Evolutionary conservation across 2,329 filamentous ascomycete species (phyloP), one percentile per base, ranked within the genome.

Genomic region (Ophiognomonia clavigignenti-juglandacearum): DNA sequence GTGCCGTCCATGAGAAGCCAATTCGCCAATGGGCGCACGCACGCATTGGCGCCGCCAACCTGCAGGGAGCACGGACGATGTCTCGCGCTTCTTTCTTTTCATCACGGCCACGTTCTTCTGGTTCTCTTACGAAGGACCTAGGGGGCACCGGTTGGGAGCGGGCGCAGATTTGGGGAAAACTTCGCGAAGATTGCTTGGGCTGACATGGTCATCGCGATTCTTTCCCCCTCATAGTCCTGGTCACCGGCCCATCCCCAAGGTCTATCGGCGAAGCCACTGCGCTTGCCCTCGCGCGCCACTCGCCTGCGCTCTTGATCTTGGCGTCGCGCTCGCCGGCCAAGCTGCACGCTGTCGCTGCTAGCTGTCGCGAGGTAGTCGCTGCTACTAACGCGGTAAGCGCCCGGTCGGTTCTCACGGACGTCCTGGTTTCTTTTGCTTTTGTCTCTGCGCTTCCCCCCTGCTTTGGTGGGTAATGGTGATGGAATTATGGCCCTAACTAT

Each of bases 201-300:
- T 10, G 10, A 4, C 11, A 31, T n/a, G 29, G 29, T 13, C 4
- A 31, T 10, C 29, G 29, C 13, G 10, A 13, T n/a, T 31, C 4
- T 13, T 10, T 10, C 29, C 29, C n/a, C n/a, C n/a, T n/a, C n/a
- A n/a, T n/a, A n/a, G n/a, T n/a, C n/a, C n/a, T n/a, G n/a, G n/a
- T n/a, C n/a, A n/a, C 66, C 10, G 67, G 69, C 10, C 62, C 64
- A 7, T 65, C 64, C 16, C 62, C 62, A 8, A 60, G 61, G 26
- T 61, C 59, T 2, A 60, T 73, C 32, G 70, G 68, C 18, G 59
- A 58, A 16, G 53, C 55, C 23, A 65, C 64, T 18, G 62, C 62
- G 18, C 48, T 56, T 27, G 53, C 55, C 23, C 65, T 64, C 18
- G 62, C 62, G 18, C 48, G 57, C 27, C 57, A 63, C 22, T 49